These are phyloP conservation scores for Neofusicoccum parvum DNA, from an alignment of 2,329 filamentous ascomycete genomes.

Conservation along the genomic window DNA sequence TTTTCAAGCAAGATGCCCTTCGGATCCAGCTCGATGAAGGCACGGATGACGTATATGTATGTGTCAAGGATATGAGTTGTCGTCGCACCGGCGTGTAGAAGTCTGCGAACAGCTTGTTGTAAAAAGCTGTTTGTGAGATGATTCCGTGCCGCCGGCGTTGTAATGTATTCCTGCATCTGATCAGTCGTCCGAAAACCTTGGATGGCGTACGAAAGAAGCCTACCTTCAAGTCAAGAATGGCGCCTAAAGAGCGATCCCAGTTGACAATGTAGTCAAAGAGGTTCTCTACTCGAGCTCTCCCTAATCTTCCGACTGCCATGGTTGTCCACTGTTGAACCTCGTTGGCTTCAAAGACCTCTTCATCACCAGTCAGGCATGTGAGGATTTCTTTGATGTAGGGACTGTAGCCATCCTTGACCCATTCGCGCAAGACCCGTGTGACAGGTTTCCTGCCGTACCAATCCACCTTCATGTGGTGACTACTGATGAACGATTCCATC, in stretches of 20 bases:
- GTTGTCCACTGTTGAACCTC: slow-evolving; percentile 71
- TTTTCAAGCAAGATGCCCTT: slow-evolving; percentile 77
- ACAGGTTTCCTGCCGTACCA: slow-evolving; percentile 61
- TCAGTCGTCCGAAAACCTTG: neutral
- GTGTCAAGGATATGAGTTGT: slow-evolving; percentile 75
- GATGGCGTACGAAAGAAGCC: neutral
- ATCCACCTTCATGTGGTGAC: slow-evolving; percentile 62
- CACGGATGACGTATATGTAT: slow-evolving; percentile 78
- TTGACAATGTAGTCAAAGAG: slow-evolving; percentile 77
- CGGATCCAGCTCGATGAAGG: slow-evolving; percentile 73
- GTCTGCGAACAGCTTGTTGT: slow-evolving; percentile 62
- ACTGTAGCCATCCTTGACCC: slow-evolving; percentile 69
- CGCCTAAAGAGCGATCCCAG: slow-evolving; percentile 73
- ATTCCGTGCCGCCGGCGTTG: slow-evolving; percentile 67
- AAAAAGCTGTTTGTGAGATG: slow-evolving; percentile 72
- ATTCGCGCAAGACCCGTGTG: slow-evolving; percentile 62
- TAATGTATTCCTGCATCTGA: slow-evolving; percentile 61
- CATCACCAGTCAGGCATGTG: slow-evolving; percentile 35
- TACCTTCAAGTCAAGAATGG: slow-evolving; percentile 69
- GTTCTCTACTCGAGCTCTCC: slow-evolving; percentile 68
- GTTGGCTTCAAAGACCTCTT: slow-evolving; percentile 44
- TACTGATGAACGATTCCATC: slow-evolving; percentile 64
- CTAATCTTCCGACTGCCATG: slow-evolving; percentile 68
- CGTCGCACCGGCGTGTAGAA: slow-evolving; percentile 75
- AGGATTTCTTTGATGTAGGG: slow-evolving; percentile 66